A percentile compares a stretch with the other conserved stretches of the same genome.
These are phyloP conservation scores for Pseudonitzschia multiseries DNA, from an alignment of 108 stramenopile species.

Conservation along the genomic window DNA sequence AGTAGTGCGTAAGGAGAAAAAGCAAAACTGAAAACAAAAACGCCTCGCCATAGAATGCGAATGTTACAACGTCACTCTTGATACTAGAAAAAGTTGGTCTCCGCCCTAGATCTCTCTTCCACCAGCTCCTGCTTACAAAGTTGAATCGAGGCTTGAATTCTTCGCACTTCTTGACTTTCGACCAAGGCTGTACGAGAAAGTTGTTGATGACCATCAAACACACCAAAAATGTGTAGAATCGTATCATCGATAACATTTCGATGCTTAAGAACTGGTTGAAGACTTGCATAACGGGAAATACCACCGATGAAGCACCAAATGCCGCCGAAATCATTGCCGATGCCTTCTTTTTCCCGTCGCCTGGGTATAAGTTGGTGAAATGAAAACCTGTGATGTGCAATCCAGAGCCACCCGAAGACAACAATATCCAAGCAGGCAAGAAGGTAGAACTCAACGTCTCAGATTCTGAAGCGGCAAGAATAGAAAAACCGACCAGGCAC, in stretches of 20 bases:
- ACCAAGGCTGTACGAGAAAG: slow-evolving; percentile 23
- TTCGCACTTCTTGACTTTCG: slow-evolving; percentile 1
- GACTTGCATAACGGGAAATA: slow-evolving; percentile 25
- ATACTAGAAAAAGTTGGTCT: neutral
- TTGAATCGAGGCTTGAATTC: neutral
- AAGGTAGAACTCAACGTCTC: neutral
- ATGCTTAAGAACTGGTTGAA: slow-evolving; percentile 17
- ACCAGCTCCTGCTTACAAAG: neutral
- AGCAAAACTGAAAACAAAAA: slow-evolving; percentile 10
- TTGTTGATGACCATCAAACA: slow-evolving; percentile 14
- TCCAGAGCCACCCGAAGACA: slow-evolving; percentile 22
- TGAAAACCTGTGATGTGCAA: slow-evolving; percentile 21
- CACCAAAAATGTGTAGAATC: slow-evolving; percentile 12
- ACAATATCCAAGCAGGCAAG: slow-evolving; percentile 6
- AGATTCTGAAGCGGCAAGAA: neutral
- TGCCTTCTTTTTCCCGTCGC: slow-evolving; percentile 14
- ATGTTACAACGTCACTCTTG: neutral
- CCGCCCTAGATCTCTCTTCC: slow-evolving; percentile 1
- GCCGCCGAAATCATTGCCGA: slow-evolving; percentile 21
- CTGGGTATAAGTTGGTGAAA: slow-evolving; percentile 16
- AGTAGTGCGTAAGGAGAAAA: slow-evolving; percentile 15
- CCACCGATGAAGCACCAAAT: slow-evolving; percentile 22
- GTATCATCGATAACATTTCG: neutral
- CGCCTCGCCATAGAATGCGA: slow-evolving; percentile 18
- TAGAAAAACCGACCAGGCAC: slow-evolving; percentile 1